Base-by-base conservation (phyloP, 805 yeast genomes). In the Huiozyma sinensis region DNA sequence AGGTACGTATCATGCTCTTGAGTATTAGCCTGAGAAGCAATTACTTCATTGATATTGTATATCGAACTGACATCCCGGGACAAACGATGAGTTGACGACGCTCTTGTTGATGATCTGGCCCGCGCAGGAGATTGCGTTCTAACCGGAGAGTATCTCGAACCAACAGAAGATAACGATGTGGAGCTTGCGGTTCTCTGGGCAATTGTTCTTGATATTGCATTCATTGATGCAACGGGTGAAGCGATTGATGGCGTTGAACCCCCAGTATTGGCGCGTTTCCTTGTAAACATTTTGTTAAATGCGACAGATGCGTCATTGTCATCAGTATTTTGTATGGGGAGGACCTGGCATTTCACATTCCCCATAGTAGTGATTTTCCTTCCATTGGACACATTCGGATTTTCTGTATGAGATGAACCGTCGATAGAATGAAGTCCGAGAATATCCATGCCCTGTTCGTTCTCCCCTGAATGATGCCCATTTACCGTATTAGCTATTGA, bases 291-390 rank as follows among this genome's bases (percentile, higher is more conserved):
- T 42, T 60, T 62, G 42, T 59, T 59, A 38, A 62, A 62, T 44
- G 65, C 66, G 29, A 61, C 52, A 6, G 65, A 58, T 5, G 66
- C 66, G 48, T 62, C 66, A 47, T 62, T 62, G 38, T 61, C 65
- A 43, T 60, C 64, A 29, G 38, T 41, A 3, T 24, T 24, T 13
- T 31, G 9, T 4, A 31, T 31, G 24, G 24, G 4, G 4, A 17
- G 4, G 24, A 17, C 24, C 24, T 17, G 24, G 24, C 4, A 17
- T 4, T 31, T 11, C n/a, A 11, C n/a, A 3, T 31, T 8, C 11
- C 27, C 27, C 37, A 34, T 13, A n/a, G 11, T 12, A 3, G 17
- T 34, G 3, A 8, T 17, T 8, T 11, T 11, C 10, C 12, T 34
- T 8, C 9, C 37, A 34, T 34, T 34, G 12, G 9, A 8, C 9